Evolutionary conservation across 495 filamentous ascomycete genomes (phyloP).

Genomic region (Clohesyomyces aquaticus): DNA sequence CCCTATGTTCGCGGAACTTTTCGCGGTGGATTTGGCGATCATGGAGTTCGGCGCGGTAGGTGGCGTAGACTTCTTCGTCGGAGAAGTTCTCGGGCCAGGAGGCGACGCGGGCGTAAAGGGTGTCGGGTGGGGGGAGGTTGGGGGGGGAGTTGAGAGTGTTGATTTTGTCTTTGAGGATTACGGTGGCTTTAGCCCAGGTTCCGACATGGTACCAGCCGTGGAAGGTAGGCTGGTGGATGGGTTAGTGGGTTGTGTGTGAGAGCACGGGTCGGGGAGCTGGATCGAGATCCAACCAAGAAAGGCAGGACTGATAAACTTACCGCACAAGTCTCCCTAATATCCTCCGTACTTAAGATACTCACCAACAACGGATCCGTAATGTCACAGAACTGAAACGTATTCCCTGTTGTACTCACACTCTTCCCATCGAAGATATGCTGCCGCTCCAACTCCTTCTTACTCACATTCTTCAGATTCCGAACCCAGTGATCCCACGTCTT

Average conservation of each 20-base stretch:
- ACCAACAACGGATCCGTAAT: constrained; percentile 76
- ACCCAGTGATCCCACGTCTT: constrained; percentile 1
- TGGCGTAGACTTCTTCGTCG: constrained; percentile 19
- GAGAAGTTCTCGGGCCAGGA: constrained; percentile 46
- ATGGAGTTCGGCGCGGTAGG: constrained; percentile 15
- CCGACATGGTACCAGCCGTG: constrained; percentile 85
- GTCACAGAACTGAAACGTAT: constrained; percentile 92
- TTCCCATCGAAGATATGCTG: constrained; percentile 81
- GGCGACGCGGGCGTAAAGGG: constrained; percentile 54
- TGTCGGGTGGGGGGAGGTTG: constrained; percentile 47
- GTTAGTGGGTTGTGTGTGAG: not conserved
- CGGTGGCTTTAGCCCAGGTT: constrained; percentile 75
- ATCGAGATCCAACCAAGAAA: too few relatives aligned
- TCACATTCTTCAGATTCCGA: not conserved
- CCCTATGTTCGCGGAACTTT: constrained; percentile 24
- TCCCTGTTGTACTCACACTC: constrained; percentile 68
- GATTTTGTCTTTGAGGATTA: constrained; percentile 85
- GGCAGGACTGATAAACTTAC: constrained; percentile 17
- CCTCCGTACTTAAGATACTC: constrained; percentile 55
- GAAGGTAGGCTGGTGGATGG: constrained; percentile 45
- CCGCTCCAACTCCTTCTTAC: constrained; percentile 38
- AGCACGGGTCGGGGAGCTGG: not conserved
- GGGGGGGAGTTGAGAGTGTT: constrained; percentile 22
- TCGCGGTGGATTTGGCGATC: constrained; percentile 6
- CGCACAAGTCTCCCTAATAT: constrained; percentile 51